Base-by-base conservation (phyloP, 257 asterid genomes). In the Gentiana dahurica region DNA sequence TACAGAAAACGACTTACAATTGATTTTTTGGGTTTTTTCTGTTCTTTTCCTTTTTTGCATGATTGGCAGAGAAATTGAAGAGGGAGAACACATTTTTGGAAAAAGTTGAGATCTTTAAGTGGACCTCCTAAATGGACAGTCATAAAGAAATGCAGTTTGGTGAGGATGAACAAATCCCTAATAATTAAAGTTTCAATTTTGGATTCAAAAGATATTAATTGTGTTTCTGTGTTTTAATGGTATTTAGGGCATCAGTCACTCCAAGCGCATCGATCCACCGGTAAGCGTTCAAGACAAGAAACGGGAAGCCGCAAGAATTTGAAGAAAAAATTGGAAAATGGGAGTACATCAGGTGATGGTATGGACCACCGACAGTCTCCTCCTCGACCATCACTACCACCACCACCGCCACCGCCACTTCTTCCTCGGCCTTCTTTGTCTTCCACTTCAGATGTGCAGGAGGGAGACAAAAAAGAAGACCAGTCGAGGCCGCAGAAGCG, bases 191-290 rank as follows among this genome's bases (percentile, higher is more conserved):
- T 4, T 54, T 59, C 24, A 24, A 24, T 24, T 24, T 24, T 24
- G 24, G 24, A 24, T 24, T 24, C 24, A 24, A 24, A 24, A 24
- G 24, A 24, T 24, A 24, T 24, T 24, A 0, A 66, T 53, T 62
- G 79, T 52, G 73, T 90, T 47, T 77, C 80, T 0, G 82, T 85
- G 24, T 86, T 78, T 77, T 79, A 75, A 65, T 54, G 64, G 61
- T 87, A 94, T 12, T 34, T 77, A 34, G 97, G 97, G 62, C 97
- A 87, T 65, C 49, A 4, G 37, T 82, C 78, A 53, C 55, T 86
- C 71, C 87, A 91, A 65, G 12, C 80, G 77, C 80, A 77, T 52
- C 61, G 63, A 72, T 62, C 62, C 8, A 56, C 65, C 62, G 5
- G 59, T 38, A 56, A 35, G 83, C 59, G 49, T 37, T 33, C 56